These are phyloP conservation scores for Zygnema circumcarinatum DNA, from an alignment of 139 green algal genomes.

Conservation along the genomic window DNA sequence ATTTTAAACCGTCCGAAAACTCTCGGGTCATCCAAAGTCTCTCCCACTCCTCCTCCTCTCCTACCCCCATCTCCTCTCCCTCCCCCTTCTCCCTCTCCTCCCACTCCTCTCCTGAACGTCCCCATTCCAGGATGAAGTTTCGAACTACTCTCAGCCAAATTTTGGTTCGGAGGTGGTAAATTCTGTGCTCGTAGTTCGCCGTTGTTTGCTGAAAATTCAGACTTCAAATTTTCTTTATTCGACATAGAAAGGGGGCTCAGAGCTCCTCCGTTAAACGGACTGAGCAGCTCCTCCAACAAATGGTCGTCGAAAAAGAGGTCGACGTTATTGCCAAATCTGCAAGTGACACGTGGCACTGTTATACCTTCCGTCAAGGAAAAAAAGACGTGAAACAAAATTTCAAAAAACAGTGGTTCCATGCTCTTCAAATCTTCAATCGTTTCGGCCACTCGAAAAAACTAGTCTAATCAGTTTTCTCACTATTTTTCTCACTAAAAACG, in stretches of 20 bases:
- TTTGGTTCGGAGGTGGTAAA: background rate
- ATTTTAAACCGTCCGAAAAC: too few relatives aligned
- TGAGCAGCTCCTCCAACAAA: background rate
- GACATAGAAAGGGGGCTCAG: background rate
- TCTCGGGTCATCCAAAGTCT: too few relatives aligned
- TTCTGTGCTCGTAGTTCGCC: too few relatives aligned
- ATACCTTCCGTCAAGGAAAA: background rate
- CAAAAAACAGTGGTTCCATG: too few relatives aligned
- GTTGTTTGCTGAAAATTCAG: too few relatives aligned
- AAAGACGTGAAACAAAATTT: too few relatives aligned
- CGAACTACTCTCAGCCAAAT: background rate
- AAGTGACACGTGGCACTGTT: background rate
- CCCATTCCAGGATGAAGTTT: background rate
- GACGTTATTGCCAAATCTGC: background rate
- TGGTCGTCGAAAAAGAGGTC: background rate
- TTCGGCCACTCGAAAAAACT: too few relatives aligned
- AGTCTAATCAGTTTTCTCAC: too few relatives aligned
- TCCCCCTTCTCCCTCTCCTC: background rate
- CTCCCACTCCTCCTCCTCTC: too few relatives aligned
- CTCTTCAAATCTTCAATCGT: too few relatives aligned
- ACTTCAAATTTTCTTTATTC: background rate
- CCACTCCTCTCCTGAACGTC: background rate
- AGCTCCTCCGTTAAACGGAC: background rate
- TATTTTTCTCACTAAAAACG: too few relatives aligned
- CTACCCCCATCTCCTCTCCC: too few relatives aligned